Evolutionary conservation across 2,329 filamentous ascomycete genomes (phyloP).

Genomic region (Triangularia setosa): DNA sequence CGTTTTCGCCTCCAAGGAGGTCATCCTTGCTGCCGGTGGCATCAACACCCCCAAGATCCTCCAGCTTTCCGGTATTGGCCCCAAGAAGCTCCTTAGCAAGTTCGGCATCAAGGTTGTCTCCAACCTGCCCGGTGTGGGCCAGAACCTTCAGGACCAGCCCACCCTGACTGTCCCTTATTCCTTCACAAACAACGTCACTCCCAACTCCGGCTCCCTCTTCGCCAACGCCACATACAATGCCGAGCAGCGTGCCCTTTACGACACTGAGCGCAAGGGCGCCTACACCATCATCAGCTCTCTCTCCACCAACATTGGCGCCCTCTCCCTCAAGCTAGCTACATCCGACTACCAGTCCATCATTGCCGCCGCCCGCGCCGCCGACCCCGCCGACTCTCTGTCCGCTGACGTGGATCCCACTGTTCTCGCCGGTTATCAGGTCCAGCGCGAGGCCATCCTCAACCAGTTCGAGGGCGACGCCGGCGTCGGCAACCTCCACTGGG

Average conservation of each 20-base stretch:
- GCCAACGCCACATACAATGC: conserved; percentile 33
- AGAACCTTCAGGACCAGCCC: conserved; percentile 42
- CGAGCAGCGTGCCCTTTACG: conserved; percentile 31
- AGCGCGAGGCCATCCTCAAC: conserved; percentile 32
- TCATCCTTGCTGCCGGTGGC: conserved; percentile 40
- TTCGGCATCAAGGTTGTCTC: conserved; percentile 38
- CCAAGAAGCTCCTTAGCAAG: conserved; percentile 32
- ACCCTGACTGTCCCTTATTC: conserved; percentile 23
- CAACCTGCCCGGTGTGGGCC: conserved; percentile 46
- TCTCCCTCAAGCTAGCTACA: conserved; percentile 32
- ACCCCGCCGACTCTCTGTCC: conserved; percentile 33
- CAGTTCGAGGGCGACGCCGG: conserved; percentile 29
- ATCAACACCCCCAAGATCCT: conserved; percentile 43
- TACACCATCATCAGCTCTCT: conserved; percentile 30
- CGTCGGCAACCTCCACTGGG: conserved; percentile 32
- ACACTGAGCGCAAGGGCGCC: conserved; percentile 29
- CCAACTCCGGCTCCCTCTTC: conserved; percentile 30
- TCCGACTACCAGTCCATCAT: conserved; percentile 29
- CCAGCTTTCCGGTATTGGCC: conserved; percentile 47
- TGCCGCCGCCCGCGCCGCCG: conserved; percentile 27
- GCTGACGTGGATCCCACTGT: conserved; percentile 32
- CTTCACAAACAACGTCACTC: conserved; percentile 26
- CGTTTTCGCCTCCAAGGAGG: conserved; percentile 32
- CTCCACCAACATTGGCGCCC: conserved; percentile 29
- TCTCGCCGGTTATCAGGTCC: conserved; percentile 34